Evolutionary conservation across 257 asterid genomes (phyloP), one percentile per base, ranked within the genome.

Genomic region (Jacaranda copaia): DNA sequence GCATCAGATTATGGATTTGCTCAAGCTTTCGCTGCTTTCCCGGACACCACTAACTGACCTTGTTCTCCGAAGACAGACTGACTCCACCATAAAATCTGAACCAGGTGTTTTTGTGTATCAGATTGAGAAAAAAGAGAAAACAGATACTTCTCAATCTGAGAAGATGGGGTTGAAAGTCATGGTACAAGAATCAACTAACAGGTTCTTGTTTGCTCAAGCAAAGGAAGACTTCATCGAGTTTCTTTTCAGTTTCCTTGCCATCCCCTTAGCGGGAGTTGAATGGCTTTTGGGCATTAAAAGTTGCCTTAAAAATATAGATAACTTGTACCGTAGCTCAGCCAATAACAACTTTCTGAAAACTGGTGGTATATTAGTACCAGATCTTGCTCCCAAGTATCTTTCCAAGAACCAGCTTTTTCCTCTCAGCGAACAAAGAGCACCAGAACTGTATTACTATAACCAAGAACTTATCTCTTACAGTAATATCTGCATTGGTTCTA

Each of bases 231-330:
- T 80, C 10, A 14, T 73, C 0, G 76, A 80, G 14, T 63, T 80
- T 25, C 79, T 84, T 0, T 64, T 63, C 0, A 49, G 76, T 60
- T 39, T 84, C 48, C 67, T 84, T 15, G 35, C 7, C 19, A 57
- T 77, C 36, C 81, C 83, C 1, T 55, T 77, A 9, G 79, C 76
- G 46, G 58, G 62, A 64, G 83, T 74, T 9, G 84, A 45, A 10
- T 32, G 5, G 3, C 82, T 83, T 55, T 3, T 80, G 19, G 71
- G 14, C 19, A 36, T 77, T 7, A 58, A 73, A 35, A 76, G 76
- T 8, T 1, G 14, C 25, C 57, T 74, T 8, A 77, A 51, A 20
- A 64, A 39, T 59, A 25, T 80, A 7, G 75, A 83, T 72, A 83
- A 80, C 51, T 57, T 83, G 8, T 73, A 62, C 8, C 5, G 8